A percentile compares a stretch with the other conserved stretches of the same genome.
phyloP scores from a whole-genome alignment of 306 rosid genomes.

The Sechiopsis laciniata region DNA sequence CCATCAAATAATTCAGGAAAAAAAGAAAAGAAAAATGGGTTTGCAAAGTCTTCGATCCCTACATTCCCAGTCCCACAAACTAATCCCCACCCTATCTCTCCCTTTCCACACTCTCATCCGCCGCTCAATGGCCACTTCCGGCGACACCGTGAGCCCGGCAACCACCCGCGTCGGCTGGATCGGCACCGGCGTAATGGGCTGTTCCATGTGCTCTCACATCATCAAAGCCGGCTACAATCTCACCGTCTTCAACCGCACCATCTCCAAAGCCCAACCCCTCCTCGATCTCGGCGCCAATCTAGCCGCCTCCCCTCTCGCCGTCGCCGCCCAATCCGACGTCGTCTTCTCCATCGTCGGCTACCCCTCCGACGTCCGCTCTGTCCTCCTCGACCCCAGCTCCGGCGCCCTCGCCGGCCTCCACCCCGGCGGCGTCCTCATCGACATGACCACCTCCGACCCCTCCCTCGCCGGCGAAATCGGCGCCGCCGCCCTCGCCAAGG shows the following conservation, averaged over 20 bases:
- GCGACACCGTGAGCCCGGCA: slow-evolving; percentile 49
- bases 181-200: slow-evolving; percentile 96
- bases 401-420: slow-evolving; percentile 79
- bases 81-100: slow-evolving; percentile 5
- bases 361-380: slow-evolving; percentile 91
- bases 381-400: slow-evolving; percentile 53
- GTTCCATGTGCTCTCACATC: slow-evolving; percentile 73
- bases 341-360: slow-evolving; percentile 87
- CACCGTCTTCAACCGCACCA: slow-evolving; percentile 89
- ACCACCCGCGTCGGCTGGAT: slow-evolving; percentile 86
- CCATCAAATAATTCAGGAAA: neutral
- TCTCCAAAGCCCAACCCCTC: slow-evolving; percentile 76
- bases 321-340: slow-evolving; percentile 73
- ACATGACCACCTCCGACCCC: slow-evolving; percentile 95
- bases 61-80: slow-evolving; percentile 18
- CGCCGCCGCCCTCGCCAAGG: slow-evolving; percentile 39
- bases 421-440: slow-evolving; percentile 72
- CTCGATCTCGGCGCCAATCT: slow-evolving; percentile 63
- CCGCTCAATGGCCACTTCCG: slow-evolving; percentile 46
- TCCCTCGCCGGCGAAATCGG: slow-evolving; percentile 75
- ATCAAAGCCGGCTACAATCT: slow-evolving; percentile 76
- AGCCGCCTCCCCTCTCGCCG: slow-evolving; percentile 49
- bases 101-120: slow-evolving; percentile 12
- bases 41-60: slow-evolving; percentile 24
- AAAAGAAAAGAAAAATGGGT: neutral